phyloP scores from a whole-genome alignment of 2,329 filamentous ascomycete species.

The Coniochaeta sp. region DNA sequence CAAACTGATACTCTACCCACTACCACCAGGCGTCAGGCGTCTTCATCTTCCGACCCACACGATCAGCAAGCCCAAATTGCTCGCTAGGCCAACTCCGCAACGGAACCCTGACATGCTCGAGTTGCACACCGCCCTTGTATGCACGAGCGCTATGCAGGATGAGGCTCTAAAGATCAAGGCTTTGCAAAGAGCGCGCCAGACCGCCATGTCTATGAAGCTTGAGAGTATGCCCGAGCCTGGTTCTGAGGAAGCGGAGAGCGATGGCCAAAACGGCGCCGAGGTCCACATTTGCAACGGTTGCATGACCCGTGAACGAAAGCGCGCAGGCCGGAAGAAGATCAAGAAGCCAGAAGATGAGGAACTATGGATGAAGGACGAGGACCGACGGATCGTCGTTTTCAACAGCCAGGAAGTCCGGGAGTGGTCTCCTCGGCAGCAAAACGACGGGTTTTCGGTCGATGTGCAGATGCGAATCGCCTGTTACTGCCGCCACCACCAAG shows the following conservation, averaged over 20 bases:
- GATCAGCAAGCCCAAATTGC: conserved; percentile 88
- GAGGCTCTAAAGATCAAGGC: conserved; percentile 60
- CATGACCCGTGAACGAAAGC: conserved; percentile 83
- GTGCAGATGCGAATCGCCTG: conserved; percentile 94
- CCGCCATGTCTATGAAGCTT: conserved; percentile 23
- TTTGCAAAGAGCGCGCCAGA: conserved; percentile 48
- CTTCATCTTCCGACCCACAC: conserved; percentile 84
- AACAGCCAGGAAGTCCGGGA: conserved; percentile 84
- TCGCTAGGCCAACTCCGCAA: conserved; percentile 64
- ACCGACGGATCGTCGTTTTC: conserved; percentile 79
- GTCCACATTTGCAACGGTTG: conserved; percentile 90
- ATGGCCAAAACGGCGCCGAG: conserved; percentile 82
- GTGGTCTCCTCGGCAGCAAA: conserved; percentile 54
- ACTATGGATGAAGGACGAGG: conserved; percentile 74
- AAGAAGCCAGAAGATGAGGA: conserved; percentile 92
- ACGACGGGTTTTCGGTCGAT: conserved; percentile 63
- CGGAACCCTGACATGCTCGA: conserved; percentile 69
- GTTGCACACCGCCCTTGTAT: conserved; percentile 75
- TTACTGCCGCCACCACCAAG: conserved; percentile 91
- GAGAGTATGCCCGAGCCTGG: conserved; percentile 26
- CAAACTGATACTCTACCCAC: conserved; percentile 66
- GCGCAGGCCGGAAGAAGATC: conserved; percentile 84
- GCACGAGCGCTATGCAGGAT: conserved; percentile 85
- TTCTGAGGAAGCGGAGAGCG: conserved; percentile 55
- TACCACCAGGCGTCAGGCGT: conserved; percentile 70